Conservation (phyloP, 495 filamentous ascomycete species). For the Aspergillus baeticus region DNA sequence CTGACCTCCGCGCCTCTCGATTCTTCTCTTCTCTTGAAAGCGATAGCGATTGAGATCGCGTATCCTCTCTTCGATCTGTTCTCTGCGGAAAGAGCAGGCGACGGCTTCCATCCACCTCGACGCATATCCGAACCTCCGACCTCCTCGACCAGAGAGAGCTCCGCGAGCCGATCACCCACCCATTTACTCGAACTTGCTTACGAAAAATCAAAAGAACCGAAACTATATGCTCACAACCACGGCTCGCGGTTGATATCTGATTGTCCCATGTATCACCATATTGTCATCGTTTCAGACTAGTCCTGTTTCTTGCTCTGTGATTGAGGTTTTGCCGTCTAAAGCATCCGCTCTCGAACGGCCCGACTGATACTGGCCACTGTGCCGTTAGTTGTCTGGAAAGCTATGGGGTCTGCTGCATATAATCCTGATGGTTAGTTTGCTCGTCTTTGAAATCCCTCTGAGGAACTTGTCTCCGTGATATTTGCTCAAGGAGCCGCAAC, state of each 20-base stretch:
- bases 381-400: slow-evolving; percentile 22
- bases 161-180: slow-evolving; percentile 9
- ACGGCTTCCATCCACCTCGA: not conserved
- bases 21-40: slow-evolving; percentile 4
- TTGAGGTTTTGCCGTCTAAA: slow-evolving; percentile 28
- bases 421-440: slow-evolving; percentile 43
- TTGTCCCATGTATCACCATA: slow-evolving; percentile 23
- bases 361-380: slow-evolving; percentile 23
- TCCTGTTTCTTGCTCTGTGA: not conserved
- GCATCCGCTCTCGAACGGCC: slow-evolving; percentile 23
- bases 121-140: not conserved
- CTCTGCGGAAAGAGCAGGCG: not conserved
- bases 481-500: not conserved
- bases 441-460: slow-evolving; percentile 19
- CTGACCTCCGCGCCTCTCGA: slow-evolving; percentile 17
- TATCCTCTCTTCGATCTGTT: not conserved
- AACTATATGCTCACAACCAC: slow-evolving; percentile 8
- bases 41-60: slow-evolving; percentile 8
- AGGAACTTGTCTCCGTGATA: not conserved
- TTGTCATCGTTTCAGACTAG: slow-evolving; percentile 2
- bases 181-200: not conserved
- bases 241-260: slow-evolving; percentile 8
- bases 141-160: slow-evolving; percentile 4
- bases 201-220: not conserved
- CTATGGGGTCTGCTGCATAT: slow-evolving; percentile 40